These are phyloP conservation scores for Tylopilus intermedius DNA, from an alignment of 768 basidiomycete species.

Conservation along the genomic window DNA sequence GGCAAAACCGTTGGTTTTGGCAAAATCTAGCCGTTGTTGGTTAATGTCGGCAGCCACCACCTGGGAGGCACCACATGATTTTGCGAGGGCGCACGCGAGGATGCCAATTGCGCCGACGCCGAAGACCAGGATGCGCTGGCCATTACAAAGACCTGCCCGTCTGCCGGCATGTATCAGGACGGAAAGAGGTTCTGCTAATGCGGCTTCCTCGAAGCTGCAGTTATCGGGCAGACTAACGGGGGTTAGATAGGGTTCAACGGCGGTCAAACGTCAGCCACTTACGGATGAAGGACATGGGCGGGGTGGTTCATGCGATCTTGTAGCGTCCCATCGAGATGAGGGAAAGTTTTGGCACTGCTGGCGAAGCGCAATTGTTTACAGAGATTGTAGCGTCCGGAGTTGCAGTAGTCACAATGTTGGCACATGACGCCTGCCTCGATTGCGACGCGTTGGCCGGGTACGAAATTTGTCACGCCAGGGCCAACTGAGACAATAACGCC, in stretches of 20 bases:
- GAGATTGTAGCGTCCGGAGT: slow-evolving; percentile 83
- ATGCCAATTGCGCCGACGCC: slow-evolving; percentile 94
- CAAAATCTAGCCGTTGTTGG: slow-evolving; percentile 72
- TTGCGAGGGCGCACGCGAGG: slow-evolving; percentile 78
- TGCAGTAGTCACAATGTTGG: slow-evolving; percentile 64
- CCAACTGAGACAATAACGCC: slow-evolving; percentile 84
- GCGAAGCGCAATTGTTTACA: slow-evolving; percentile 89
- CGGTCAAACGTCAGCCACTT: slow-evolving; percentile 31
- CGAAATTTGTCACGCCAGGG: slow-evolving; percentile 56
- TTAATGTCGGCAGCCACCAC: slow-evolving; percentile 87
- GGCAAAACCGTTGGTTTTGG: slow-evolving; percentile 69
- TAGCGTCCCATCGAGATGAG: slow-evolving; percentile 90
- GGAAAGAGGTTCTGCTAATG: slow-evolving; percentile 90
- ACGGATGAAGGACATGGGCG: slow-evolving; percentile 82
- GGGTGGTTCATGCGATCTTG: slow-evolving; percentile 88
- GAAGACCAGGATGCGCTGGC: slow-evolving; percentile 78
- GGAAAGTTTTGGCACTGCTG: slow-evolving; percentile 84
- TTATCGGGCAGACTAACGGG: slow-evolving; percentile 62
- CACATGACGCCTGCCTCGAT: slow-evolving; percentile 93
- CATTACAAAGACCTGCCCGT: slow-evolving; percentile 40
- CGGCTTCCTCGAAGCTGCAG: slow-evolving; percentile 74
- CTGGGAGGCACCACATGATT: slow-evolving; percentile 61
- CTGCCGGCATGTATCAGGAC: slow-evolving; percentile 70
- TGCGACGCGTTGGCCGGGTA: slow-evolving; percentile 82
- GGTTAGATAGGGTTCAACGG: slow-evolving; percentile 9